phyloP scores from a whole-genome alignment of 306 rosid genomes.

The Glycyrrhiza uralensis region DNA sequence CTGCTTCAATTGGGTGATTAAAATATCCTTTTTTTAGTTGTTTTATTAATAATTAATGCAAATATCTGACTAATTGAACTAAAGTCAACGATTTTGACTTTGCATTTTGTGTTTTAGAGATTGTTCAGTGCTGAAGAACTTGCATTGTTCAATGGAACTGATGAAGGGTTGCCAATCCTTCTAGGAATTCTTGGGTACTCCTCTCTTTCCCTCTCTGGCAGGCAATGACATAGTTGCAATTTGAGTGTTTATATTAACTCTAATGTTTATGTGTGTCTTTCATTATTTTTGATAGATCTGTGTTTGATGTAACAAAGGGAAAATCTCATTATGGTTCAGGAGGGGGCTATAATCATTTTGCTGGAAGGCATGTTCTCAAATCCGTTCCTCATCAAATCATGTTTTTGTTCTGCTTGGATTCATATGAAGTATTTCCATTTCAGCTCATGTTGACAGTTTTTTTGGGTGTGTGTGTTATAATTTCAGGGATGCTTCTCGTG shows the following conservation, averaged over 20 bases:
- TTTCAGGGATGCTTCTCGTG: slow-evolving; percentile 91
- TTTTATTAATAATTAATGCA: background rate
- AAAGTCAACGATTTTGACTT: slow-evolving; percentile 34
- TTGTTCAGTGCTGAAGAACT: slow-evolving; percentile 68
- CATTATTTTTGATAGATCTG: slow-evolving; percentile 52
- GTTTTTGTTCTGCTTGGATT: background rate
- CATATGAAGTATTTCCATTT: slow-evolving; percentile 11
- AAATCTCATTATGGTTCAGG: slow-evolving; percentile 88
- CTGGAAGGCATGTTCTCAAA: slow-evolving; percentile 72
- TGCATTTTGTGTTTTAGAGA: slow-evolving; percentile 47
- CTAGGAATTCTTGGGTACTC: slow-evolving; percentile 89
- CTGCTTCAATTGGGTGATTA: background rate
- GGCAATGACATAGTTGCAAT: background rate
- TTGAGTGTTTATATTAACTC: background rate
- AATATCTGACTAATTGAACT: background rate
- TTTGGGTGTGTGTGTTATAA: background rate
- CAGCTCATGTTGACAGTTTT: background rate
- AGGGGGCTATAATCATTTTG: slow-evolving; percentile 90
- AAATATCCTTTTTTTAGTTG: background rate
- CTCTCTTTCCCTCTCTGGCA: background rate
- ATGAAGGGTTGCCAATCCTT: slow-evolving; percentile 60
- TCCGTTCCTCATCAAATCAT: background rate
- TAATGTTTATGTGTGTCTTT: background rate
- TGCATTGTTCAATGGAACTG: slow-evolving; percentile 82
- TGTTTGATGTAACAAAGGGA: slow-evolving; percentile 89